Evolutionary conservation across 495 filamentous ascomycete genomes (phyloP).

Genomic region (Clohesyomyces aquaticus): DNA sequence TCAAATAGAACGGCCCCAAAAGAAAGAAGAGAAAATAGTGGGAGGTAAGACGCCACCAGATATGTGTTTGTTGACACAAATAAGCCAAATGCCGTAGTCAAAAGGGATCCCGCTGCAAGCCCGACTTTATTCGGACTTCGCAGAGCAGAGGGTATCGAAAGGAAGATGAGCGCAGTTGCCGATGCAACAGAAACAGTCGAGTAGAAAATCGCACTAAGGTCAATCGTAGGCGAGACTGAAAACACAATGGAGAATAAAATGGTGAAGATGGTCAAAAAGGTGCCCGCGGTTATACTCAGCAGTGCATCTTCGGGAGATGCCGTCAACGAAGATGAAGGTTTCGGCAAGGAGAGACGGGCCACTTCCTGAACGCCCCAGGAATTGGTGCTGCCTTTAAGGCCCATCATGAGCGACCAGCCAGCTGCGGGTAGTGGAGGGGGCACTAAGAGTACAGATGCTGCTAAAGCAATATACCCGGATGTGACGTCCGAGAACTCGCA

Average conservation of each 20-base stretch:
- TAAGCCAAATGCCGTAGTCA: conserved; percentile 16
- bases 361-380: conserved; percentile 9
- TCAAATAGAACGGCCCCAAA: conserved; percentile 42
- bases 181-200: conserved; percentile 41
- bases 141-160: conserved; percentile 39
- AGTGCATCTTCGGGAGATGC: conserved; percentile 38
- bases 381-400: background rate
- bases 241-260: conserved; percentile 36
- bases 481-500: conserved; percentile 7
- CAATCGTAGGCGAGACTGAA: conserved; percentile 32
- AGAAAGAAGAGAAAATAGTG: conserved; percentile 25
- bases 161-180: conserved; percentile 39
- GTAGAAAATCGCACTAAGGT: conserved; percentile 34
- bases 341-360: conserved; percentile 26
- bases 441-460: conserved; percentile 22
- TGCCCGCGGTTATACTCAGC: conserved; percentile 44
- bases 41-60: conserved; percentile 13
- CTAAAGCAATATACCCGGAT: conserved; percentile 33
- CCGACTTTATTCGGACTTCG: conserved; percentile 34
- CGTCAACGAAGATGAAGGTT: conserved; percentile 35
- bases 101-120: conserved; percentile 29
- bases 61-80: conserved; percentile 4
- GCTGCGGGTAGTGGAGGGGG: conserved; percentile 39
- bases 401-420: conserved; percentile 31
- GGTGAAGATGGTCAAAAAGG: conserved; percentile 37